A percentile compares a stretch with the other conserved stretches of the same genome.
Conservation (phyloP, 2,329 filamentous ascomycete species). For the Coleophoma crateriformis region DNA sequence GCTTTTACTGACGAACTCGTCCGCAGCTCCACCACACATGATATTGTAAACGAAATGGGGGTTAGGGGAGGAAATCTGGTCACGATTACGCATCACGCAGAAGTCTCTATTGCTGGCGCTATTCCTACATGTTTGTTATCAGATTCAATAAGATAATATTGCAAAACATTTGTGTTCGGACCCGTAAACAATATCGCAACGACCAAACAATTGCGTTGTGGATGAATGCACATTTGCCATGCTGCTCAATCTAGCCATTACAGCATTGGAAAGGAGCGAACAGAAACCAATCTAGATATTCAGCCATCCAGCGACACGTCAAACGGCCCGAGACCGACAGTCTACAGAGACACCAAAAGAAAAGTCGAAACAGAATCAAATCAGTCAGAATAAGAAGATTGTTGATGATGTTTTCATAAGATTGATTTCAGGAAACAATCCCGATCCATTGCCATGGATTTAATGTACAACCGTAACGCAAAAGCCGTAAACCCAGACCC, state of each 20-base stretch:
- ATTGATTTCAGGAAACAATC: conserved; percentile 28
- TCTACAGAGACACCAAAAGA: too few relatives aligned
- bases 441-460: conserved; percentile 50
- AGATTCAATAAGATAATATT: too few relatives aligned
- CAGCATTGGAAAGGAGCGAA: not conserved
- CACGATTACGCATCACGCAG: not conserved
- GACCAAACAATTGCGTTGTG: too few relatives aligned
- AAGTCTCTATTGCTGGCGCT: not conserved
- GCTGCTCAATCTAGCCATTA: too few relatives aligned
- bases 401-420: conserved; percentile 23
- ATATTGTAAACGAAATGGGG: conserved; percentile 8
- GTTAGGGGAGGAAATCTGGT: not conserved
- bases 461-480: conserved; percentile 67
- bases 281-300: not conserved
- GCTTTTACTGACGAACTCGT: conserved; percentile 4
- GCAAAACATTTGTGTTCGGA: too few relatives aligned
- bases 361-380: too few relatives aligned
- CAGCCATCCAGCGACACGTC: too few relatives aligned
- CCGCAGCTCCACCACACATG: conserved; percentile 22
- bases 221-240: too few relatives aligned
- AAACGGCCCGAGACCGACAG: too few relatives aligned
- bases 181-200: too few relatives aligned
- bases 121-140: too few relatives aligned
- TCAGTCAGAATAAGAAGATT: not conserved
- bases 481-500: conserved; percentile 72